A percentile compares a stretch with the other conserved stretches of the same genome.
These are phyloP conservation scores for Geotrichum klebahnii DNA, from an alignment of 1,139 yeast species.

Conservation along the genomic window DNA sequence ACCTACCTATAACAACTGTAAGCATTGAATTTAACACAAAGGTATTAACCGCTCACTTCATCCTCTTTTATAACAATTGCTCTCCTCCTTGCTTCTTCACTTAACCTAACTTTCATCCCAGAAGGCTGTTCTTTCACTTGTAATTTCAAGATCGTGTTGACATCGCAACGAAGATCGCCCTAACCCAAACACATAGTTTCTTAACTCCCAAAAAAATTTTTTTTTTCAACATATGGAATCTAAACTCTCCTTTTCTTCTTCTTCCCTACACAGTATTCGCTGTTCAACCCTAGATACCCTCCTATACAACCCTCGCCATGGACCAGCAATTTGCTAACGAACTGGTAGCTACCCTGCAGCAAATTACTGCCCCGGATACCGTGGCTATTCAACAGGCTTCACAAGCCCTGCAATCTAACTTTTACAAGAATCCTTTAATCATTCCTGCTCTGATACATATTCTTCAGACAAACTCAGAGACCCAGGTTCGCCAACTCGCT, in stretches of 20 bases:
- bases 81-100: too few relatives aligned
- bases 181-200: slow-evolving; percentile 3
- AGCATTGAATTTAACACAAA: too few relatives aligned
- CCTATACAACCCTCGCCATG: slow-evolving; percentile 43
- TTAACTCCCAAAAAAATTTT: background rate
- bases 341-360: slow-evolving; percentile 73
- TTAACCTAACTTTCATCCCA: too few relatives aligned
- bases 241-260: slow-evolving; percentile 17
- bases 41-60: too few relatives aligned
- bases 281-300: too few relatives aligned
- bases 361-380: slow-evolving; percentile 73
- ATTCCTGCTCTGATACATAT: slow-evolving; percentile 81
- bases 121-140: too few relatives aligned
- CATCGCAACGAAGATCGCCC: background rate
- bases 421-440: slow-evolving; percentile 65
- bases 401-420: slow-evolving; percentile 64
- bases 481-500: slow-evolving; percentile 71
- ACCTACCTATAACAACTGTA: too few relatives aligned
- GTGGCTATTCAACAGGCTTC: slow-evolving; percentile 80
- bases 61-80: too few relatives aligned
- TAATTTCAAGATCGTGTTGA: too few relatives aligned
- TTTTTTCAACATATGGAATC: background rate
- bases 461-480: slow-evolving; percentile 61
- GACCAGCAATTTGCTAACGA: slow-evolving; percentile 65
- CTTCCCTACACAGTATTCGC: background rate